Percentiles rank a stretch among this genome's conserved stretches.
These are phyloP conservation scores for Discostella pseudostelligera DNA, from an alignment of 108 stramenopile species.

Conservation along the genomic window DNA sequence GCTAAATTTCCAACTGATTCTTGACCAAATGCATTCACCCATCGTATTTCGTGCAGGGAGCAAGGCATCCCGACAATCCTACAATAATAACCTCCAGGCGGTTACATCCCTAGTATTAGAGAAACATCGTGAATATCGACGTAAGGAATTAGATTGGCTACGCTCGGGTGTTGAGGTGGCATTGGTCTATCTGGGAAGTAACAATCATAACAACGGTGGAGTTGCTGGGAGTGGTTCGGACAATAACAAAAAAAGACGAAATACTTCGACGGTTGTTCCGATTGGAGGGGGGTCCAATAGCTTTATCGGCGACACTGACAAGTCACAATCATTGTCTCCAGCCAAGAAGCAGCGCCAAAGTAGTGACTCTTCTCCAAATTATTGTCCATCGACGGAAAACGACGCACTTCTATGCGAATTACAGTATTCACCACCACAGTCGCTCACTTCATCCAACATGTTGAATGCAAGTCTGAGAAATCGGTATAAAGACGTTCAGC, in stretches of 20 bases:
- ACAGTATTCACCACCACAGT: conserved; percentile 9
- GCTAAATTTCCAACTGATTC: too few species aligned
- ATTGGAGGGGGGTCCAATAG: conserved; percentile 21
- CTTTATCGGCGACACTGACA: not conserved
- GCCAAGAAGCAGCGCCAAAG: conserved; percentile 8
- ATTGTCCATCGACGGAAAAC: conserved; percentile 31
- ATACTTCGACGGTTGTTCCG: conserved; percentile 10
- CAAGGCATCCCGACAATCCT: conserved; percentile 15
- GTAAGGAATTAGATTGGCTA: conserved; percentile 56
- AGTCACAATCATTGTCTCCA: conserved; percentile 1
- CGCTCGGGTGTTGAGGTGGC: conserved; percentile 52
- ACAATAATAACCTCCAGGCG: conserved; percentile 20
- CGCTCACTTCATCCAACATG: conserved; percentile 13
- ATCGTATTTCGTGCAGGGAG: not conserved
- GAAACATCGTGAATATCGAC: conserved; percentile 70
- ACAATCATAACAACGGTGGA: conserved; percentile 1
- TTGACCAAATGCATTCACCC: too few species aligned
- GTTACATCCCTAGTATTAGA: conserved; percentile 23
- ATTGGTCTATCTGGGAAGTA: conserved; percentile 24
- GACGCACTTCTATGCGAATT: not conserved
- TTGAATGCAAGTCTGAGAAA: conserved; percentile 70
- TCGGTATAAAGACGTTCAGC: conserved; percentile 61
- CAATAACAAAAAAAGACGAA: conserved; percentile 29
- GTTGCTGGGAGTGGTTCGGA: not conserved
- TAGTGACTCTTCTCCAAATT: conserved; percentile 31